A percentile compares a stretch with the other conserved stretches of the same genome.
Conservation (phyloP, 1,139 yeast species). For the Hyphopichia buzzinii region DNA sequence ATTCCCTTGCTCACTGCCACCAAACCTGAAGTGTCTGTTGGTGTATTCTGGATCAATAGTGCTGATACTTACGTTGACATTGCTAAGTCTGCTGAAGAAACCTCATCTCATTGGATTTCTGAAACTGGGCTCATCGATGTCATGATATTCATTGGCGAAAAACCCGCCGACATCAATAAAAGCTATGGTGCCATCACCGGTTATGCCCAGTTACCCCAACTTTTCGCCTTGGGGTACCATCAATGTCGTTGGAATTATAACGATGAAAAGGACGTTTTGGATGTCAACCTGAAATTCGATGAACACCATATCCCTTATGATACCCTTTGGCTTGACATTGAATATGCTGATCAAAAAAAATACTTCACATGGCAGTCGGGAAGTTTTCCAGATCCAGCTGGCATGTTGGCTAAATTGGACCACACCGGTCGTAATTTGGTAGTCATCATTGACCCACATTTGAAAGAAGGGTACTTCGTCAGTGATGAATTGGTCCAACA, state of each 20-base stretch:
- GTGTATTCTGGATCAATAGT: constrained; percentile 86
- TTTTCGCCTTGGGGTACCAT: constrained; percentile 85
- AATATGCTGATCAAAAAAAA: constrained; percentile 80
- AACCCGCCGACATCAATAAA: constrained; percentile 58
- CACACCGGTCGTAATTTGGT: constrained; percentile 78
- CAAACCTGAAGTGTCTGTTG: constrained; percentile 58
- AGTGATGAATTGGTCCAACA: constrained; percentile 50
- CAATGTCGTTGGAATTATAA: constrained; percentile 98
- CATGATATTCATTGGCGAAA: constrained; percentile 61
- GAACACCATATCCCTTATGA: constrained; percentile 78
- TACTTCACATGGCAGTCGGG: constrained; percentile 89
- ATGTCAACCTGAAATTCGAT: constrained; percentile 70
- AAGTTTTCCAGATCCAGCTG: constrained; percentile 70
- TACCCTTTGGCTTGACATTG: constrained; percentile 93
- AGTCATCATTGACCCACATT: constrained; percentile 87
- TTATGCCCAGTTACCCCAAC: constrained; percentile 67
- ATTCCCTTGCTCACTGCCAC: constrained; percentile 84
- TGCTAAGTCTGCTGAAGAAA: constrained; percentile 26
- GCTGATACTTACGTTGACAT: constrained; percentile 93
- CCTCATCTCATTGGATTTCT: constrained; percentile 85
- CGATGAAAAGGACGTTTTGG: constrained; percentile 78
- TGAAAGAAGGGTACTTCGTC: constrained; percentile 67
- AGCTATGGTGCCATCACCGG: constrained; percentile 79
- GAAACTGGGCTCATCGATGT: constrained; percentile 85
- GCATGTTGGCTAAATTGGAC: constrained; percentile 63